phyloP scores from a whole-genome alignment of 768 basidiomycete genomes.

The Leccinum barrowsii region DNA sequence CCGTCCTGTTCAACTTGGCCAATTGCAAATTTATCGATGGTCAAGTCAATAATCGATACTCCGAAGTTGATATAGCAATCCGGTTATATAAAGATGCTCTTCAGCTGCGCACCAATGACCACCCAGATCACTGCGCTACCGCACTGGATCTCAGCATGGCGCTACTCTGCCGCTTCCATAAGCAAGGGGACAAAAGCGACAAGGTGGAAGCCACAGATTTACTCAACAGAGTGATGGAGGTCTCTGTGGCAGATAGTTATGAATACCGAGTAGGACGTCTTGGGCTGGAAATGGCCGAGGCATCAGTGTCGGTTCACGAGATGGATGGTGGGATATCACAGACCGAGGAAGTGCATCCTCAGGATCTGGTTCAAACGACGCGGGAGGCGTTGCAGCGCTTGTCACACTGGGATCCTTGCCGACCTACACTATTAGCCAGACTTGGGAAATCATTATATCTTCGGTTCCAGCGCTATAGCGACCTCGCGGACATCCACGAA shows the following conservation, averaged over 20 bases:
- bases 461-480: neutral
- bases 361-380: neutral
- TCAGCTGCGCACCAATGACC: neutral
- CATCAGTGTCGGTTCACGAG: neutral
- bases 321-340: neutral
- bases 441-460: neutral
- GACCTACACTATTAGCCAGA: neutral
- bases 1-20: neutral
- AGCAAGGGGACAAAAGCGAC: neutral
- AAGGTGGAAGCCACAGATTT: neutral
- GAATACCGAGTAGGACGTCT: neutral
- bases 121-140: neutral
- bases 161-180: neutral
- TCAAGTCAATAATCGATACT: neutral
- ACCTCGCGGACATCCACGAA: neutral
- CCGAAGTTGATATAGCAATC: neutral
- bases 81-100: neutral
- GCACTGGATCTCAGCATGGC: neutral
- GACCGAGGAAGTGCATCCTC: neutral
- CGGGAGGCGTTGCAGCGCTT: neutral
- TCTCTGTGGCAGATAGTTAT: neutral
- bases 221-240: neutral
- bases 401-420: too few species aligned
- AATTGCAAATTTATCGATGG: neutral
- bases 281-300: neutral